A percentile compares a stretch with the other conserved stretches of the same genome.
Conservation (phyloP, 2,329 filamentous ascomycete species). For the Mollisiaceae sp. region DNA sequence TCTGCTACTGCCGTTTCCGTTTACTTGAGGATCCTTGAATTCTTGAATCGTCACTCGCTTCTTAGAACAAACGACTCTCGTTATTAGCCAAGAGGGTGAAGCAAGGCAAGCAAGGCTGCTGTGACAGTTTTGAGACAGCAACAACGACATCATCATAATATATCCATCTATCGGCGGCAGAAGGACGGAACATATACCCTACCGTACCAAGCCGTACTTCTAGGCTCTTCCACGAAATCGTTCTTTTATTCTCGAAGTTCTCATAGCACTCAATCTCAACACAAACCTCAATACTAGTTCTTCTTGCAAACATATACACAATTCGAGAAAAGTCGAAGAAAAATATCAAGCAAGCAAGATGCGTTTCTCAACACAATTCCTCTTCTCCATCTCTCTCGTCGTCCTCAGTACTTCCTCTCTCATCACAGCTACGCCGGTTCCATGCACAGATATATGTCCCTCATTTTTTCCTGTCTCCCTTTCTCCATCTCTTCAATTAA, state of each 20-base stretch:
- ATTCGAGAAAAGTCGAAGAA: not conserved
- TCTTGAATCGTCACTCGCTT: conserved; percentile 1
- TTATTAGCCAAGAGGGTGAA: conserved; percentile 1
- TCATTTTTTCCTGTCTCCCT: too few species aligned
- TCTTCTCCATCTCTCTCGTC: conserved; percentile 21
- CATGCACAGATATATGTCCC: conserved; percentile 36
- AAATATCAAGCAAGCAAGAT: conserved; percentile 15
- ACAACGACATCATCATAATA: not conserved
- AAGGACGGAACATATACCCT: not conserved
- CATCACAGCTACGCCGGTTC: conserved; percentile 31
- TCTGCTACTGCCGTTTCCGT: not conserved
- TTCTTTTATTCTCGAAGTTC: not conserved
- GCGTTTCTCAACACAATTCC: conserved; percentile 28
- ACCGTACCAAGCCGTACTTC: too few species aligned
- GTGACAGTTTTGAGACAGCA: not conserved
- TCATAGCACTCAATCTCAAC: not conserved
- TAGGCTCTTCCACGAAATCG: too few species aligned
- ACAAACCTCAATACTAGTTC: too few species aligned
- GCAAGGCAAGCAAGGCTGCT: conserved; percentile 2
- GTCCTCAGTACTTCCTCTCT: conserved; percentile 27
- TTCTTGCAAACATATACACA: not conserved
- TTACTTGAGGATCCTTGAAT: not conserved
- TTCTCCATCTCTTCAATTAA: conserved; percentile 6
- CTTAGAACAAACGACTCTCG: not conserved
- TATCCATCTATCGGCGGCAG: not conserved